Percentiles rank a stretch among this genome's conserved stretches.
Evolutionary conservation across 169 alveolate species (phyloP).

Genomic region (Amoebophrya sp.): DNA sequence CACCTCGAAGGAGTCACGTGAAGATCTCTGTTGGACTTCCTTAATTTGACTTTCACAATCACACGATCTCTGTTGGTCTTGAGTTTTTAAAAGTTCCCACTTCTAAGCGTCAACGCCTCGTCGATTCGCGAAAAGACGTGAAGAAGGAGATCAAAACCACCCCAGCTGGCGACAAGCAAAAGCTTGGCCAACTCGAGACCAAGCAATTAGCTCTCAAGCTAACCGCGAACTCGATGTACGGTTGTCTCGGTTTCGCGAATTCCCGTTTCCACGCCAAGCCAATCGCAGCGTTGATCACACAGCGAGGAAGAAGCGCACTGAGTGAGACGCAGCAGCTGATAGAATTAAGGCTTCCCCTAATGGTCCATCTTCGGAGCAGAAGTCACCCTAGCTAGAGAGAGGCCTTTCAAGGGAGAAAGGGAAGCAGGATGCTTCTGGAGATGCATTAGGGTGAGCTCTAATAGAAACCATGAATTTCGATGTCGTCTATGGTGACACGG

Average conservation of each 20-base stretch:
- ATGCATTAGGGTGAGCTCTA: too few relatives aligned
- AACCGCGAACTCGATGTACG: constrained; percentile 96
- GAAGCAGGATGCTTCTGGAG: too few relatives aligned
- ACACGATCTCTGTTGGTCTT: too few relatives aligned
- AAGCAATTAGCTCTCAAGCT: constrained; percentile 91
- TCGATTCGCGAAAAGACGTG: constrained; percentile 47
- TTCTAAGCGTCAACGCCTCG: too few relatives aligned
- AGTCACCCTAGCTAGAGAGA: too few relatives aligned
- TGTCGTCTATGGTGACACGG: constrained; percentile 98
- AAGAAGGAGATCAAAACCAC: constrained; percentile 52
- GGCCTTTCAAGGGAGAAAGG: too few relatives aligned
- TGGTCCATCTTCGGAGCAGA: too few relatives aligned
- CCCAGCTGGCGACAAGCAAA: neutral
- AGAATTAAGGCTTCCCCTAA: too few relatives aligned
- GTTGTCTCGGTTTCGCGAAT: constrained; percentile 93
- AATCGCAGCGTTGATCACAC: constrained; percentile 94
- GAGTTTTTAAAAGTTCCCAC: too few relatives aligned
- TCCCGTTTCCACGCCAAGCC: constrained; percentile 94
- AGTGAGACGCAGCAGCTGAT: constrained; percentile 33
- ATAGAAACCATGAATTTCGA: constrained; percentile 71
- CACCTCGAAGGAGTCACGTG: too few relatives aligned
- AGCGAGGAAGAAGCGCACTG: constrained; percentile 76
- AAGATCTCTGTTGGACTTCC: too few relatives aligned
- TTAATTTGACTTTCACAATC: too few relatives aligned
- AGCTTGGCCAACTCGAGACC: constrained; percentile 63